Conservation (phyloP, 352 stramenopile genomes). For the Phytophthora pisi region DNA sequence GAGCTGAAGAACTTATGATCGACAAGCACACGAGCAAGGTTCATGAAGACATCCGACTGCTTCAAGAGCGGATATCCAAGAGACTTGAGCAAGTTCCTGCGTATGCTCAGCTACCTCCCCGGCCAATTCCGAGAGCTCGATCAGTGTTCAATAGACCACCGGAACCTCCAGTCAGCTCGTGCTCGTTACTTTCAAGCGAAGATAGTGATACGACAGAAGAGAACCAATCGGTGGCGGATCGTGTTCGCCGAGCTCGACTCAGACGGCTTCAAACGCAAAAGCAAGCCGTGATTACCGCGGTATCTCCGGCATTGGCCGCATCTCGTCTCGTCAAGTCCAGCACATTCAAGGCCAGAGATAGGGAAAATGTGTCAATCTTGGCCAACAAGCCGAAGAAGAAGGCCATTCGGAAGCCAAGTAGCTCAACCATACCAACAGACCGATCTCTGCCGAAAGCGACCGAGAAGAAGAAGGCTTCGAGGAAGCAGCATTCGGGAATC, state of each 20-base stretch:
- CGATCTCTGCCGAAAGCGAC: constrained; percentile 1
- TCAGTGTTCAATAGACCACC: not conserved
- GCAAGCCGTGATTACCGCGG: constrained; percentile 16
- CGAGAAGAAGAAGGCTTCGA: constrained; percentile 19
- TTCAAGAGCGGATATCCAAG: constrained; percentile 72
- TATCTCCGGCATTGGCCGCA: constrained; percentile 21
- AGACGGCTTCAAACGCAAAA: constrained; percentile 27
- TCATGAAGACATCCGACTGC: constrained; percentile 70
- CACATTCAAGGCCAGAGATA: constrained; percentile 11
- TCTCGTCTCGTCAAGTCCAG: not conserved
- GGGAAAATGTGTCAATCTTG: constrained; percentile 14
- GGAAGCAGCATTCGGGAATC: constrained; percentile 4
- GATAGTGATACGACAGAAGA: constrained; percentile 22
- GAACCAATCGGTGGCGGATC: constrained; percentile 17
- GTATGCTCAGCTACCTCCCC: constrained; percentile 14
- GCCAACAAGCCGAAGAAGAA: constrained; percentile 25
- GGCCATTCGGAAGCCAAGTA: constrained; percentile 12
- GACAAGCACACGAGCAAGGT: constrained; percentile 69
- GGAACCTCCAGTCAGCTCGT: constrained; percentile 35
- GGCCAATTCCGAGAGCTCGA: constrained; percentile 4
- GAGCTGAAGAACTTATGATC: constrained; percentile 44
- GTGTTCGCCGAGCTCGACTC: constrained; percentile 24
- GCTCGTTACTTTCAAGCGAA: constrained; percentile 40
- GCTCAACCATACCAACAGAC: not conserved
- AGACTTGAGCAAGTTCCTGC: constrained; percentile 52